phyloP scores from a whole-genome alignment of 2,329 filamentous ascomycete genomes.

The Lachnum nothofagi region DNA sequence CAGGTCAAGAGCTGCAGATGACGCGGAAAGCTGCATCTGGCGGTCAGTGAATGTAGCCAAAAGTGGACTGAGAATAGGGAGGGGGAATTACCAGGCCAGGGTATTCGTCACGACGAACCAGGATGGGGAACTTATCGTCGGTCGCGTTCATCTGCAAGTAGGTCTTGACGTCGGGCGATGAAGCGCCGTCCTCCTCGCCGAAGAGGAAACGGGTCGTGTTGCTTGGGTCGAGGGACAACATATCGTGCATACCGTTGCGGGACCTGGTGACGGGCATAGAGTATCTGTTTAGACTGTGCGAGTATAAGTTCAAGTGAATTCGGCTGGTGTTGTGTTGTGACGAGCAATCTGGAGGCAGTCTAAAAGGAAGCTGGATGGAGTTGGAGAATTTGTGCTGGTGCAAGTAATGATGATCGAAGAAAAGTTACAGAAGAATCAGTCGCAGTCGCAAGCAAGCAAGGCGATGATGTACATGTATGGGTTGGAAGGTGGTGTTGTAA shows the following conservation, averaged over 20 bases:
- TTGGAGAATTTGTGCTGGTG: slow-evolving; percentile 5
- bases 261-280: slow-evolving; percentile 83
- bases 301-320: slow-evolving; percentile 19
- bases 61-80: slow-evolving; percentile 4
- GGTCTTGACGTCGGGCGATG: slow-evolving; percentile 54
- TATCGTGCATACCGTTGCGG: slow-evolving; percentile 61
- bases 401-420: slow-evolving; percentile 1
- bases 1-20: slow-evolving; percentile 75
- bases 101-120: slow-evolving; percentile 58
- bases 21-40: slow-evolving; percentile 65
- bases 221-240: slow-evolving; percentile 67
- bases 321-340: not conserved
- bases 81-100: slow-evolving; percentile 30
- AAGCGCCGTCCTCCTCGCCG: slow-evolving; percentile 62
- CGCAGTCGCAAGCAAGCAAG: not conserved
- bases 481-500: not conserved
- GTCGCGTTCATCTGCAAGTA: slow-evolving; percentile 67
- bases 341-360: not conserved
- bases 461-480: not conserved
- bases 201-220: slow-evolving; percentile 85
- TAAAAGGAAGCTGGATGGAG: slow-evolving; percentile 10
- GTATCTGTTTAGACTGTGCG: slow-evolving; percentile 72
- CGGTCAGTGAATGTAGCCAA: slow-evolving; percentile 35
- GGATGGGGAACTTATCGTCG: slow-evolving; percentile 82
- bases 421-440: not conserved